Conservation (phyloP, 1,139 yeast genomes). For the Yamadazyma sp. region DNA sequence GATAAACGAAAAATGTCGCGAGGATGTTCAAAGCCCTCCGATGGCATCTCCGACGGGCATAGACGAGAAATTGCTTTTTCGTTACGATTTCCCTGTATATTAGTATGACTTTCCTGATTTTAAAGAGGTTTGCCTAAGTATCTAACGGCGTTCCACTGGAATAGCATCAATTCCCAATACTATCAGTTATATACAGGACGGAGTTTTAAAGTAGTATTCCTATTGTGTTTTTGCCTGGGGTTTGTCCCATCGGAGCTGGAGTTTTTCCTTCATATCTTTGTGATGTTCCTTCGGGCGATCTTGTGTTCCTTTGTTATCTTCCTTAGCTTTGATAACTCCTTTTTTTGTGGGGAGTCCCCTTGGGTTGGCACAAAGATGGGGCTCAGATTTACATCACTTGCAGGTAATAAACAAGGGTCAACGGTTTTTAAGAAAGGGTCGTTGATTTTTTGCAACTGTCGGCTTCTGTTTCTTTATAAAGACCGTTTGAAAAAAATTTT, state of each 20-base stretch:
- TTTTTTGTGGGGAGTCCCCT: too few species aligned
- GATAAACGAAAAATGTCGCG: not conserved
- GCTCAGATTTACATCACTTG: too few species aligned
- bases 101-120: not conserved
- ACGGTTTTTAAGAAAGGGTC: not conserved
- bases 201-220: too few species aligned
- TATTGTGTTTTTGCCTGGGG: too few species aligned
- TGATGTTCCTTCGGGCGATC: too few species aligned
- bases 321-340: too few species aligned
- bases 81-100: too few species aligned
- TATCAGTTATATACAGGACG: constrained; percentile 1
- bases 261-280: not conserved
- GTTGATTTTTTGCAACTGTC: not conserved
- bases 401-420: not conserved
- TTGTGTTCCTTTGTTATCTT: not conserved
- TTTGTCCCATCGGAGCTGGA: not conserved
- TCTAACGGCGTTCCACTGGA: constrained; percentile 2
- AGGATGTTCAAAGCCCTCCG: not conserved
- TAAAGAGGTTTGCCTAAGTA: not conserved
- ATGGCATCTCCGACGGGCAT: not conserved
- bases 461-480: not conserved
- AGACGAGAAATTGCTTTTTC: not conserved
- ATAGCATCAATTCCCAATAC: not conserved
- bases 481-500: not conserved
- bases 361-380: too few species aligned